These are phyloP conservation scores for Penstemon eatonii DNA, from an alignment of 257 asterid species.

Conservation along the genomic window DNA sequence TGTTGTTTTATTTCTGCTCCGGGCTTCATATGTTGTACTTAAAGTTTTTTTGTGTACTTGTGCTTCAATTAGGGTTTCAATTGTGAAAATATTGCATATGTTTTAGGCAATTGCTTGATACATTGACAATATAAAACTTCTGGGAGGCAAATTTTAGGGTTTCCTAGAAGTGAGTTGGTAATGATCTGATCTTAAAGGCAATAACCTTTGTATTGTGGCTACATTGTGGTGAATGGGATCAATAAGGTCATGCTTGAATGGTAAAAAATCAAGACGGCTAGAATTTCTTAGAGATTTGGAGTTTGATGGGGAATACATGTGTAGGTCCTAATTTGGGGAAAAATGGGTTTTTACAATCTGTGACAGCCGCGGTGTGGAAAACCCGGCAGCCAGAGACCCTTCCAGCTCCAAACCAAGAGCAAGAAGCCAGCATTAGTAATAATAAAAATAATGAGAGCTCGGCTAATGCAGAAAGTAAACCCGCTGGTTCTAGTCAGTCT, in stretches of 20 bases:
- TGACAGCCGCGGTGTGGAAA: slow-evolving; percentile 64
- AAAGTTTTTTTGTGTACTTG: background rate
- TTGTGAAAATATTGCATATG: background rate
- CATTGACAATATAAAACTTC: background rate
- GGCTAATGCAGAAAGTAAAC: slow-evolving; percentile 25
- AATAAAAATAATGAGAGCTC: slow-evolving; percentile 21
- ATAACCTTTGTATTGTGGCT: background rate
- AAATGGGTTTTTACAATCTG: slow-evolving; percentile 59
- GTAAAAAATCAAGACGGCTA: slow-evolving; percentile 35
- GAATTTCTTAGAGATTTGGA: slow-evolving; percentile 24
- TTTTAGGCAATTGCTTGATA: slow-evolving; percentile 17
- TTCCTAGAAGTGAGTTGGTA: slow-evolving; percentile 7
- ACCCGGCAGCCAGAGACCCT: slow-evolving; percentile 38
- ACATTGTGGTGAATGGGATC: slow-evolving; percentile 33
- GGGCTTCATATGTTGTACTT: slow-evolving; percentile 2
- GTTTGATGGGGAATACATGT: slow-evolving; percentile 63
- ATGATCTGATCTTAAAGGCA: slow-evolving; percentile 17
- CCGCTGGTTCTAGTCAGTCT: slow-evolving; percentile 22
- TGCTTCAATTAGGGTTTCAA: slow-evolving; percentile 17
- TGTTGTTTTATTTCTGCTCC: slow-evolving; percentile 3
- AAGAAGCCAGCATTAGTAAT: slow-evolving; percentile 31
- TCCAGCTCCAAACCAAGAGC: slow-evolving; percentile 36
- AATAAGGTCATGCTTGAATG: slow-evolving; percentile 16
- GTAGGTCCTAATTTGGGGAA: slow-evolving; percentile 57
- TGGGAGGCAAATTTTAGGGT: slow-evolving; percentile 7